A percentile compares a stretch with the other conserved stretches of the same genome.
Conservation (phyloP, 1,284 basidiomycete species). For the Inonotus obliquus region DNA sequence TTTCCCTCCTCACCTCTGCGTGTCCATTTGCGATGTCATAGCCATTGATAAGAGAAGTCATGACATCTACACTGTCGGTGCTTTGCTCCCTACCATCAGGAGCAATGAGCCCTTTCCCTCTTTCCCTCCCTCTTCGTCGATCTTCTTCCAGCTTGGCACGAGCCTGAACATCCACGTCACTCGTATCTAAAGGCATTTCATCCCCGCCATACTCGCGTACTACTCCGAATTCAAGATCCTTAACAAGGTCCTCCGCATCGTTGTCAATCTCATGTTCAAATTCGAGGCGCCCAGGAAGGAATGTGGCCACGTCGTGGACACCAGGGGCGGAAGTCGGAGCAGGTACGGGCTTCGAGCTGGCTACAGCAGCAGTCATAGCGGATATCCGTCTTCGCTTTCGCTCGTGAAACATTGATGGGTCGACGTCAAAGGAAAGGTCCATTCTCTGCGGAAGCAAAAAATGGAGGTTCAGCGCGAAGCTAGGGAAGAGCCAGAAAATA, state of each 20-base stretch:
- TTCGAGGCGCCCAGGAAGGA: slow-evolving; percentile 93
- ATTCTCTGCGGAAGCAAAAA: slow-evolving; percentile 42
- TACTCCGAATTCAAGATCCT: slow-evolving; percentile 94
- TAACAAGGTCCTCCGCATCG: slow-evolving; percentile 92
- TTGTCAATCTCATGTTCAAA: slow-evolving; percentile 98
- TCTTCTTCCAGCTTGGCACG: slow-evolving; percentile 69
- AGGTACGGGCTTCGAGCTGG: slow-evolving; percentile 54
- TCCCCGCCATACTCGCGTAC: slow-evolving; percentile 86
- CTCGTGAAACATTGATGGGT: slow-evolving; percentile 80
- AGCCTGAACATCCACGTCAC: slow-evolving; percentile 64
- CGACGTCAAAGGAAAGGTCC: slow-evolving; percentile 67
- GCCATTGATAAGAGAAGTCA: slow-evolving; percentile 20
- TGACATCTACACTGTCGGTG: slow-evolving; percentile 17
- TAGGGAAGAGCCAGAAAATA: slow-evolving; percentile 15
- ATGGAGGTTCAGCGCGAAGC: slow-evolving; percentile 1
- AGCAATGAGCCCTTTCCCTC: slow-evolving; percentile 24
- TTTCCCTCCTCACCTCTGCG: slow-evolving; percentile 23
- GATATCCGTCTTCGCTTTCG: slow-evolving; percentile 85
- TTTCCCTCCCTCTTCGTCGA: slow-evolving; percentile 44
- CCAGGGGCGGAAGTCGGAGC: slow-evolving; percentile 90
- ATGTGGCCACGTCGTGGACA: slow-evolving; percentile 91
- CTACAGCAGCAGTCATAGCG: slow-evolving; percentile 50
- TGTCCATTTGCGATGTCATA: slow-evolving; percentile 16
- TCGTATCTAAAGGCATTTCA: slow-evolving; percentile 69
- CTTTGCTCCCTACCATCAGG: slow-evolving; percentile 19